Conservation (phyloP, 2,329 filamentous ascomycete species). For the Juglanconis sp. region DNA sequence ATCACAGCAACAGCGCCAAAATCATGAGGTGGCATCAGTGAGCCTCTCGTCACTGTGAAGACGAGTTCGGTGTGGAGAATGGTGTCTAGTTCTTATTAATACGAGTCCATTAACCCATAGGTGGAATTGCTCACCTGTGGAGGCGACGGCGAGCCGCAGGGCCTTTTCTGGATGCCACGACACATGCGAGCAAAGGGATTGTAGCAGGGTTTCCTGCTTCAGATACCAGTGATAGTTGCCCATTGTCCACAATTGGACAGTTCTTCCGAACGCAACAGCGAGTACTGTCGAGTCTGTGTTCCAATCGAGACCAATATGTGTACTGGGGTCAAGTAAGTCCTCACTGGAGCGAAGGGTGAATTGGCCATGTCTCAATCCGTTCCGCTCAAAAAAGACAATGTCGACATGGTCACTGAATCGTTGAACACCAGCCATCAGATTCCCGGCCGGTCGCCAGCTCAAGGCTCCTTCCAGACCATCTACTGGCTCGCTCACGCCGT, state of each 20-base stretch:
- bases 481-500: constrained; percentile 92
- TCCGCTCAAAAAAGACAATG: constrained; percentile 93
- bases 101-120: background rate
- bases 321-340: constrained; percentile 51
- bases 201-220: constrained; percentile 75
- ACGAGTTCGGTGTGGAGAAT: constrained; percentile 64
- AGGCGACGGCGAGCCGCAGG: constrained; percentile 60
- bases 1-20: constrained; percentile 78
- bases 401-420: constrained; percentile 66
- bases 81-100: constrained; percentile 23
- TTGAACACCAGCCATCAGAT: constrained; percentile 84
- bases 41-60: constrained; percentile 66
- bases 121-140: constrained; percentile 37
- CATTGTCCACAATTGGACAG: constrained; percentile 92
- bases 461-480: constrained; percentile 83
- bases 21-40: constrained; percentile 69
- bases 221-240: constrained; percentile 98
- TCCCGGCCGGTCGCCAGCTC: constrained; percentile 89
- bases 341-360: constrained; percentile 73
- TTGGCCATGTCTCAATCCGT: constrained; percentile 93
- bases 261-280: constrained; percentile 70
- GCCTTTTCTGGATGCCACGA: constrained; percentile 86
- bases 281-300: constrained; percentile 90
- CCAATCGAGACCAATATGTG: constrained; percentile 71
- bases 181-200: constrained; percentile 32